Base-by-base conservation (phyloP, 164 flowering plant species). In the Tinospora cordifolia region DNA sequence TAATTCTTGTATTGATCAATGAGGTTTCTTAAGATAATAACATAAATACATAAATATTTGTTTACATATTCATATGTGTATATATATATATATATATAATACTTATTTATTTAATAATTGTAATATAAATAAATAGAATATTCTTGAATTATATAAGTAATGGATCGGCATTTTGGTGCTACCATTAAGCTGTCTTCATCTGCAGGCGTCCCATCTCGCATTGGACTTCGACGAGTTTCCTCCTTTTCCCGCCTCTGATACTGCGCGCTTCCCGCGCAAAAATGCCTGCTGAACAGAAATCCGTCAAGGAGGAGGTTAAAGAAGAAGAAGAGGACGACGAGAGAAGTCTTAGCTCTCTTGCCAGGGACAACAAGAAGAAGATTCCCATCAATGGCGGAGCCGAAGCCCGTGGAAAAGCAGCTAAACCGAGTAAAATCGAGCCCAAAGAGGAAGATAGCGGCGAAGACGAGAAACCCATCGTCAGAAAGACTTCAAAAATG, bases 221-320 rank as follows among this genome's bases (percentile, higher is more conserved):
- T 41, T 41, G 46, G 46, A 8, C 46, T 41, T 41, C 13, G 9
- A 41, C 3, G 46, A 41, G 46, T 8, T 41, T 41, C n/a, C 6
- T 30, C 36, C 19, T 3, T 68, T 51, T 30, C 70, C 70, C 40
- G 70, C 70, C 40, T 63, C n/a, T 4, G 24, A 54, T 36, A 17
- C 41, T 63, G n/a, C 4, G 34, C 13, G 2, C 36, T 59, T 30
- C 59, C 57, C 60, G 60, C 26, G 51, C 57, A 27, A 67, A 69
- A 54, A 87, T 87, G 91, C 76, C 84, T 14, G 66, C 82, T 0
- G 85, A 76, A 67, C 47, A 75, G 36, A 87, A 80, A 68, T 8
- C 75, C 0, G 78, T 76, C 25, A 69, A 69, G 66, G 41, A 66
- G 38, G 70, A 66, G 41, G 67, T 17, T 25, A 2, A 30, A 30